Evolutionary conservation across 345 rosid species (phyloP).

Genomic region (Hypericum androsaemum): DNA sequence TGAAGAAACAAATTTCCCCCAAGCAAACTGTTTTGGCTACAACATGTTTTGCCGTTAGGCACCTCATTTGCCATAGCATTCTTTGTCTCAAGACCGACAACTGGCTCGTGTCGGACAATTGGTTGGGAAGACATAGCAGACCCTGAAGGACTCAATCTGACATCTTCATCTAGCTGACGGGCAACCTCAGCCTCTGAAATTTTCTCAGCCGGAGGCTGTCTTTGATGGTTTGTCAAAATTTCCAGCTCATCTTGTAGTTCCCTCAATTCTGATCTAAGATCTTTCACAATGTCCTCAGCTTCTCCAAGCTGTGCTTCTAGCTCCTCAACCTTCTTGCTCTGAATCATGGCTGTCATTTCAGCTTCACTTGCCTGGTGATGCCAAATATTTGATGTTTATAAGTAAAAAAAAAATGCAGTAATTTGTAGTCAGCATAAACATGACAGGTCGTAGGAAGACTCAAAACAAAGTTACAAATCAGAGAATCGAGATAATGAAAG

Average conservation of each 20-base stretch:
- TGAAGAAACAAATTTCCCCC: slow-evolving; percentile 35
- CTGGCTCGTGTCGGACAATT: slow-evolving; percentile 16
- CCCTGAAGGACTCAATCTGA: slow-evolving; percentile 20
- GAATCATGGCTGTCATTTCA: slow-evolving; percentile 37
- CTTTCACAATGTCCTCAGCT: slow-evolving; percentile 79
- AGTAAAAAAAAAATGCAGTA: no score
- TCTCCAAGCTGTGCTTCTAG: slow-evolving; percentile 86
- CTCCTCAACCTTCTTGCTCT: slow-evolving; percentile 59
- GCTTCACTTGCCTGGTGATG: slow-evolving; percentile 56
- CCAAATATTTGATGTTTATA: not conserved
- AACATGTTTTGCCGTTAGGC: slow-evolving; percentile 25
- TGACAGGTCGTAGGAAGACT: no score
- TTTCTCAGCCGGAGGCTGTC: slow-evolving; percentile 15
- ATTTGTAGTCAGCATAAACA: no score
- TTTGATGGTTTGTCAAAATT: slow-evolving; percentile 21
- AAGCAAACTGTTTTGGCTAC: slow-evolving; percentile 20
- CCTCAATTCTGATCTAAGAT: slow-evolving; percentile 65
- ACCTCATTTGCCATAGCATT: slow-evolving; percentile 20
- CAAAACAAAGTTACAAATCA: no score
- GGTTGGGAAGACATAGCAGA: slow-evolving; percentile 25
- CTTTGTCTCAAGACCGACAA: slow-evolving; percentile 23
- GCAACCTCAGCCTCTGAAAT: slow-evolving; percentile 13
- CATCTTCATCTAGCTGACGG: slow-evolving; percentile 17
- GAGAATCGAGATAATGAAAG: no score
- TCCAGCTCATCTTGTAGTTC: slow-evolving; percentile 54